These are phyloP conservation scores for Leishmania gerbilli DNA, from an alignment of 208 protist species.

Conservation along the genomic window DNA sequence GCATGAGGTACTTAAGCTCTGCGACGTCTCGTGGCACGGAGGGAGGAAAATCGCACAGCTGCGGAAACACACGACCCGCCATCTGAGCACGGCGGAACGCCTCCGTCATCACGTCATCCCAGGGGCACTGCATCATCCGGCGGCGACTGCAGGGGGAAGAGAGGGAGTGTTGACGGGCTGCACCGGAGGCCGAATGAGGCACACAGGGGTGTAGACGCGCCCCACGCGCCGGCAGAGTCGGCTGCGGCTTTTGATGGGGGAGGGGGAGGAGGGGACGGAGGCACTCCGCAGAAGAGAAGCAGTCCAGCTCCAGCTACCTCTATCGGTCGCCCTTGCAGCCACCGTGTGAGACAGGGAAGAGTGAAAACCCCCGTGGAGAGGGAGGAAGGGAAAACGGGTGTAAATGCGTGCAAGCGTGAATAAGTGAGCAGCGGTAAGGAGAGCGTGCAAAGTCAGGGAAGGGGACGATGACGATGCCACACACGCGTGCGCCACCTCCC, in stretches of 20 bases:
- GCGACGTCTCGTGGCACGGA: constrained; percentile 40
- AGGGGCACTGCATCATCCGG: constrained; percentile 6
- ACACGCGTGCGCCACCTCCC: background rate
- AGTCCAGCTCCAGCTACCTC: background rate
- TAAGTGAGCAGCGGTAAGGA: background rate
- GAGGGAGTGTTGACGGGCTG: background rate
- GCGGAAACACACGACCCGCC: constrained; percentile 45
- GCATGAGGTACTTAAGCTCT: constrained; percentile 48
- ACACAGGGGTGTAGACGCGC: background rate
- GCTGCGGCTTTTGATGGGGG: background rate
- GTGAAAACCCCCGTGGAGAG: background rate
- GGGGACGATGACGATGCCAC: background rate
- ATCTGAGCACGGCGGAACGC: constrained; percentile 79
- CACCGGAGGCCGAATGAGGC: background rate
- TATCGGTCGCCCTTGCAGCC: background rate
- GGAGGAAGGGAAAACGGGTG: background rate
- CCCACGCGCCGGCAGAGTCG: background rate
- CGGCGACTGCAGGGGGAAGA: background rate
- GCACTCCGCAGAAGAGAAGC: background rate
- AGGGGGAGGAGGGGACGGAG: background rate
- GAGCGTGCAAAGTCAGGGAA: background rate
- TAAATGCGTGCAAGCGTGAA: too few relatives aligned
- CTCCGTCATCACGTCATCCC: constrained; percentile 37
- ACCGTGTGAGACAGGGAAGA: background rate
- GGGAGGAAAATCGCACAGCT: constrained; percentile 57